Evolutionary conservation across 1,139 yeast genomes (phyloP).

Genomic region (Geotrichum reessii): DNA sequence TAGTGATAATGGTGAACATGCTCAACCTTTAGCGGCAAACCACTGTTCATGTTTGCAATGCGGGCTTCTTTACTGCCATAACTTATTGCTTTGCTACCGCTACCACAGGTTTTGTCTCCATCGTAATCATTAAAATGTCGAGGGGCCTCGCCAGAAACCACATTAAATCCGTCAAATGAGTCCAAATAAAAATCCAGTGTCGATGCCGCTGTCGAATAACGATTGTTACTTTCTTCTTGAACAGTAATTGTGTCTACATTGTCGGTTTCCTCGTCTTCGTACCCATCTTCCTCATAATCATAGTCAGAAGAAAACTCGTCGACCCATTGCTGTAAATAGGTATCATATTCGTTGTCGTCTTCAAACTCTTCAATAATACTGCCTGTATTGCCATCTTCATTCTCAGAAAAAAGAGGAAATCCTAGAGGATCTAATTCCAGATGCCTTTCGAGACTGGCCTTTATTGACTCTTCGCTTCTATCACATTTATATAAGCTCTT

Average conservation of each 20-base stretch:
- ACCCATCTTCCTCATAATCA: not conserved
- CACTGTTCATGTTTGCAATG: not conserved
- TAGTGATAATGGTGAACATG: not conserved
- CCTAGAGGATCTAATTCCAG: slow-evolving; percentile 10
- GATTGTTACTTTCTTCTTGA: not conserved
- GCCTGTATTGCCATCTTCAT: not conserved
- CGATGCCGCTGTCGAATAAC: not conserved
- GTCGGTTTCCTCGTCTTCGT: not conserved
- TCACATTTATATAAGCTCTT: not conserved
- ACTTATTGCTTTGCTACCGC: not conserved
- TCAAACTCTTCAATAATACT: not conserved
- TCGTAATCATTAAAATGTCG: not conserved
- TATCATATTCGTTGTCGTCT: not conserved
- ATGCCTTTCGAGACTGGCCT: not conserved
- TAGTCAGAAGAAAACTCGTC: not conserved
- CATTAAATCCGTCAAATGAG: slow-evolving; percentile 6
- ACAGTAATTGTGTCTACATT: not conserved
- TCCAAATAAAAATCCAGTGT: slow-evolving; percentile 1
- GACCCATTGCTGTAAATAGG: not conserved
- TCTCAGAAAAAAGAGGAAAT: slow-evolving; percentile 4
- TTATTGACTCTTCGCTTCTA: not conserved
- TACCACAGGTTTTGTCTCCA: not conserved
- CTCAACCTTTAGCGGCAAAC: not conserved
- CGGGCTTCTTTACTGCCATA: not conserved
- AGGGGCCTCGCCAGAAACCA: not conserved